A percentile compares a stretch with the other conserved stretches of the same genome.
These are phyloP conservation scores for Xylaria longipes DNA, from an alignment of 495 filamentous ascomycete species.

Conservation along the genomic window DNA sequence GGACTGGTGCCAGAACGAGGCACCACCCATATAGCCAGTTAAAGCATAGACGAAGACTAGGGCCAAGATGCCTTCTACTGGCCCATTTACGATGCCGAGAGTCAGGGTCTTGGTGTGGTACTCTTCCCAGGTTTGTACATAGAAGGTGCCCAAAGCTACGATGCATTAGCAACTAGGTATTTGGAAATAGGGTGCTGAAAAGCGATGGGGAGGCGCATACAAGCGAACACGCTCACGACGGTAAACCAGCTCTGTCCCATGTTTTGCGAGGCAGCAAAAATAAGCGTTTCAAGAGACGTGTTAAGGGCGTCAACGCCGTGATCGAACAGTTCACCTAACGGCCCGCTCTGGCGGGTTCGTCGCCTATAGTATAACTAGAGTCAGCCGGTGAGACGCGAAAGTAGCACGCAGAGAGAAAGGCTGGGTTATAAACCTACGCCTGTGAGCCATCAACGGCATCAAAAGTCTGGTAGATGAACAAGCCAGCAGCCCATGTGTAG, in stretches of 20 bases:
- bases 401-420: neutral
- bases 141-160: constrained; percentile 84
- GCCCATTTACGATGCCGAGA: constrained; percentile 89
- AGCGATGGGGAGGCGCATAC: constrained; percentile 50
- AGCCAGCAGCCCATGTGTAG: constrained; percentile 82
- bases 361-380: constrained; percentile 55
- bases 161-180: constrained; percentile 32
- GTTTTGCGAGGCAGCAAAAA: constrained; percentile 91
- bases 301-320: constrained; percentile 98
- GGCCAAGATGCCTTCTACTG: constrained; percentile 92
- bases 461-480: constrained; percentile 98
- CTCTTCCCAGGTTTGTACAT: constrained; percentile 98
- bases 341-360: constrained; percentile 89
- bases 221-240: constrained; percentile 81
- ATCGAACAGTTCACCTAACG: constrained; percentile 95
- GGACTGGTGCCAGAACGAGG: constrained; percentile 88
- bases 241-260: constrained; percentile 93
- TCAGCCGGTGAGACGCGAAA: constrained; percentile 10
- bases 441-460: constrained; percentile 96
- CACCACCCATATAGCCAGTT: constrained; percentile 84
- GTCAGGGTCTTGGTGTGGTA: constrained; percentile 97
- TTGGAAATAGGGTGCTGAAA: neutral
- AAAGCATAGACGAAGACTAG: constrained; percentile 82
- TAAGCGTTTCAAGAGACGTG: constrained; percentile 88
- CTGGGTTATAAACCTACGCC: constrained; percentile 62